phyloP scores from a whole-genome alignment of 805 yeast genomes.

The Yarrowia sp. region DNA sequence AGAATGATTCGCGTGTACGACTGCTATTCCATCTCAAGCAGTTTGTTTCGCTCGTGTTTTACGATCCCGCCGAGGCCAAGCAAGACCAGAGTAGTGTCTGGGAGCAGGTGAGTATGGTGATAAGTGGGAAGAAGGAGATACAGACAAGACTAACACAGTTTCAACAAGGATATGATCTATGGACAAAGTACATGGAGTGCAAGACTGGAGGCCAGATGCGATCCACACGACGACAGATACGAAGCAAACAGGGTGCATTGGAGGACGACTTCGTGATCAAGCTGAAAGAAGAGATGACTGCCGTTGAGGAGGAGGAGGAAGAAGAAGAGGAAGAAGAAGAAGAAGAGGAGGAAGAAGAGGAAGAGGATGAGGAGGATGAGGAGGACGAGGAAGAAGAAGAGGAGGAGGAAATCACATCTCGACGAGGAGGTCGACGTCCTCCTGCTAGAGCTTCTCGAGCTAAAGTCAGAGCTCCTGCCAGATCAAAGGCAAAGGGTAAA shows the following conservation, averaged over 20 bases:
- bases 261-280: conserved; percentile 30
- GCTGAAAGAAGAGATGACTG: conserved; percentile 35
- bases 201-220: conserved; percentile 37
- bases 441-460: not conserved
- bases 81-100: conserved; percentile 37
- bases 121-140: not conserved
- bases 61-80: conserved; percentile 41
- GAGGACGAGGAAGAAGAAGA: conserved; percentile 10
- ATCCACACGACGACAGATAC: conserved; percentile 35
- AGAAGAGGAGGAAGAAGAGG: conserved; percentile 17
- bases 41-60: conserved; percentile 42
- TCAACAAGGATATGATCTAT: conserved; percentile 39
- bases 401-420: not conserved
- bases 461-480: not conserved
- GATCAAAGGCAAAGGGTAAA: not conserved
- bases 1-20: conserved; percentile 41
- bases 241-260: conserved; percentile 9
- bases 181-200: conserved; percentile 40
- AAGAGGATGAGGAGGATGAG: conserved; percentile 19
- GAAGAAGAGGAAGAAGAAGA: not conserved
- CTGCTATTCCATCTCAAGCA: conserved; percentile 43
- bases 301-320: conserved; percentile 27
- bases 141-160: conserved; percentile 32
- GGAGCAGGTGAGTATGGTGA: conserved; percentile 30
- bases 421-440: not conserved